Conservation (phyloP, 371 early-diverging fungal genomes). For the Encephalitozoon romaleae region DNA sequence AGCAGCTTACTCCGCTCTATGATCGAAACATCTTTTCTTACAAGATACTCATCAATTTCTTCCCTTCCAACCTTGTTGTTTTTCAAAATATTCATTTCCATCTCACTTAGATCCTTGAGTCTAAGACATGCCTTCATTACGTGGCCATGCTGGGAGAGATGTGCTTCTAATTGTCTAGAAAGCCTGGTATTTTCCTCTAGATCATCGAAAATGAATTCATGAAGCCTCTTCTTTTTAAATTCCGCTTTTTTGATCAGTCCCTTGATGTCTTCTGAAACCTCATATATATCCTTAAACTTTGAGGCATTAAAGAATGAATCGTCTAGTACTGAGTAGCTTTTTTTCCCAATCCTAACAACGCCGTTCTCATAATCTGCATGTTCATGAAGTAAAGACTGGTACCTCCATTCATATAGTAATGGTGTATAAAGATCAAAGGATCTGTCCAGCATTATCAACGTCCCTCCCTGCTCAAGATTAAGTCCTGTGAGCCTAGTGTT, state of each 20-base stretch:
- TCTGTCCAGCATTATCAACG: slow-evolving; percentile 76
- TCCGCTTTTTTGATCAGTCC: slow-evolving; percentile 42
- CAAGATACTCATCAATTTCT: slow-evolving; percentile 20
- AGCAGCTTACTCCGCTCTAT: background rate
- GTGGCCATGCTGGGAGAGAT: slow-evolving; percentile 48
- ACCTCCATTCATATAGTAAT: slow-evolving; percentile 88
- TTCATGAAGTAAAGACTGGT: slow-evolving; percentile 95
- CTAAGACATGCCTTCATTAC: slow-evolving; percentile 43
- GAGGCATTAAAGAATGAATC: slow-evolving; percentile 51
- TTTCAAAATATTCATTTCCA: background rate
- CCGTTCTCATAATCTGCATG: slow-evolving; percentile 82
- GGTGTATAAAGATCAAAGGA: slow-evolving; percentile 90
- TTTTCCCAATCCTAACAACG: slow-evolving; percentile 71
- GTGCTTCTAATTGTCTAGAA: slow-evolving; percentile 38
- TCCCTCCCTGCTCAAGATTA: slow-evolving; percentile 1
- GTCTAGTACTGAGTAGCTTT: slow-evolving; percentile 8
- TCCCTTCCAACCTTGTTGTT: background rate
- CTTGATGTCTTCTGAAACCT: slow-evolving; percentile 47
- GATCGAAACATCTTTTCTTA: slow-evolving; percentile 6
- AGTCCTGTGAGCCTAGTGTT: background rate
- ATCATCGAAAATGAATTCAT: slow-evolving; percentile 46
- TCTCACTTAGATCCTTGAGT: slow-evolving; percentile 7
- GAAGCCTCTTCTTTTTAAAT: slow-evolving; percentile 38
- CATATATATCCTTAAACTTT: slow-evolving; percentile 55
- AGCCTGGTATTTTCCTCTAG: slow-evolving; percentile 47